phyloP scores from a whole-genome alignment of 306 rosid genomes.

The Cotoneaster glaucophyllus region DNA sequence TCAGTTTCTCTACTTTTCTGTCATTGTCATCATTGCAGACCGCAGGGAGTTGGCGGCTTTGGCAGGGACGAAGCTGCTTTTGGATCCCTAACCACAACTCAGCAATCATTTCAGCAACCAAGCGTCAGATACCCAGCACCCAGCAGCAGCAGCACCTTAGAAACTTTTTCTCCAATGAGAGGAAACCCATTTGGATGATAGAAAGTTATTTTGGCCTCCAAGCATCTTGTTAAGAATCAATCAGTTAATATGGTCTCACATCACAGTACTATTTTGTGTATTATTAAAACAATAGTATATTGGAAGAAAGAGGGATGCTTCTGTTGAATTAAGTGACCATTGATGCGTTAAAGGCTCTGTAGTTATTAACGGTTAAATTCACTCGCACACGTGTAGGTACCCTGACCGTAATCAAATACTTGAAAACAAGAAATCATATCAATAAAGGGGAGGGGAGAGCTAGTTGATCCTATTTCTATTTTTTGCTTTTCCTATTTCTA shows the following conservation, averaged over 20 bases:
- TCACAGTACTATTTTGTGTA: neutral
- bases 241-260: neutral
- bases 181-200: constrained; percentile 69
- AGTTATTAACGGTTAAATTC: too few relatives aligned
- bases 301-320: neutral
- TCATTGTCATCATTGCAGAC: constrained; percentile 22
- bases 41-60: constrained; percentile 26
- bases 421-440: too few relatives aligned
- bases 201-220: neutral
- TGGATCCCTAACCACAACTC: constrained; percentile 25
- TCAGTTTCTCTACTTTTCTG: neutral
- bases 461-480: too few relatives aligned
- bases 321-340: neutral
- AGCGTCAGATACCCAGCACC: constrained; percentile 18
- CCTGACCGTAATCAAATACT: too few relatives aligned
- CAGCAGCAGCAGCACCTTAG: constrained; percentile 7
- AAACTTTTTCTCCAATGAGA: constrained; percentile 28
- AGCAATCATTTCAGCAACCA: constrained; percentile 31
- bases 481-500: too few relatives aligned
- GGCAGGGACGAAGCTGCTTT: constrained; percentile 14
- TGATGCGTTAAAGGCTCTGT: neutral
- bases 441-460: too few relatives aligned
- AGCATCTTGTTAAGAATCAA: neutral
- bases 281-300: neutral
- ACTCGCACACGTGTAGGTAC: too few relatives aligned